phyloP scores from a whole-genome alignment of 2,329 filamentous ascomycete species.

The Trichophyton mentagrophytes region DNA sequence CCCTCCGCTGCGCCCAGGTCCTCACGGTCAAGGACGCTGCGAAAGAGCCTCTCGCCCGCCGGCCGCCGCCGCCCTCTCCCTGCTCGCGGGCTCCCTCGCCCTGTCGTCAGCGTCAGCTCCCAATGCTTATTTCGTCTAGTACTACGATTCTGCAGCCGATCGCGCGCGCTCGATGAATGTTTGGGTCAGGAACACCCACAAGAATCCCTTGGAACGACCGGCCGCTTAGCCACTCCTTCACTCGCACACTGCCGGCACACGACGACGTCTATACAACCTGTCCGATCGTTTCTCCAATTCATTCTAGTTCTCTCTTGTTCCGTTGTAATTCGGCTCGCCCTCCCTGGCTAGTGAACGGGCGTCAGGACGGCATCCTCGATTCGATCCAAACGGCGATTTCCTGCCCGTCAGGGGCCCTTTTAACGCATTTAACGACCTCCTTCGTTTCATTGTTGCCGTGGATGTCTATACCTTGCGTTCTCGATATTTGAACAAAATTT shows the following conservation, averaged over 20 bases:
- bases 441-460: background rate
- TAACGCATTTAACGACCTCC: background rate
- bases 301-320: background rate
- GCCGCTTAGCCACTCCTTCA: background rate
- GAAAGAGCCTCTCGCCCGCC: background rate
- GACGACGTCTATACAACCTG: background rate
- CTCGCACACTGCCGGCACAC: background rate
- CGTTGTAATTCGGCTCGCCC: background rate
- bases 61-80: background rate
- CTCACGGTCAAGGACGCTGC: background rate
- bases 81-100: no score
- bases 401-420: background rate
- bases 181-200: background rate
- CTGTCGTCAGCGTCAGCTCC: background rate
- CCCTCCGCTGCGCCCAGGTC: background rate
- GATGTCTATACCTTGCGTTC: background rate
- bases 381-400: background rate
- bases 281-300: background rate
- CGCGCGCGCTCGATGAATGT: conserved; percentile 1
- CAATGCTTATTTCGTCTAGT: conserved; percentile 2
- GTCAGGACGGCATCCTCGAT: background rate
- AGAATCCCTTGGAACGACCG: background rate
- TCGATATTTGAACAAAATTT: background rate
- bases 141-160: background rate
- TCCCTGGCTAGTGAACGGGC: background rate